Evolutionary conservation across 257 asterid species (phyloP).

Genomic region (Nicotiana benthamiana): DNA sequence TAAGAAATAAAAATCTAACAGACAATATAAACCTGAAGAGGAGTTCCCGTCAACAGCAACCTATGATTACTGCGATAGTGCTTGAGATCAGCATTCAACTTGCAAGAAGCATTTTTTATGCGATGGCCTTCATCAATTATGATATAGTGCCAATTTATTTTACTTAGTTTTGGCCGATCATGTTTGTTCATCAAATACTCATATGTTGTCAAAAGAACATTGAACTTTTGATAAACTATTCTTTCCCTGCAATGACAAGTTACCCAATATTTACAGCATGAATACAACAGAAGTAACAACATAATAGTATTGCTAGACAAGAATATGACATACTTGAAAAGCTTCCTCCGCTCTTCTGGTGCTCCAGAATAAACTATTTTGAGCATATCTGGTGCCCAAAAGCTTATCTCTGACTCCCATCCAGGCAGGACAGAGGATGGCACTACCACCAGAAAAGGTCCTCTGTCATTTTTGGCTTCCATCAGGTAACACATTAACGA

Average conservation of each 20-base stretch:
- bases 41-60: conserved; percentile 96
- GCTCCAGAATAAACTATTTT: conserved; percentile 89
- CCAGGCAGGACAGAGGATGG: conserved; percentile 98
- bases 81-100: conserved; percentile 93
- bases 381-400: conserved; percentile 92
- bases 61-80: conserved; percentile 94
- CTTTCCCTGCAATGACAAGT: conserved; percentile 65
- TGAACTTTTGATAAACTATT: conserved; percentile 86
- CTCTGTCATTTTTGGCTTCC: conserved; percentile 93
- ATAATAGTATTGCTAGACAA: not conserved
- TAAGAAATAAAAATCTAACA: not conserved
- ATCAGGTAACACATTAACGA: conserved; percentile 88
- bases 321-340: conserved; percentile 52
- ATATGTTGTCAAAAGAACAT: conserved; percentile 89
- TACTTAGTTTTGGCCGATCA: conserved; percentile 94
- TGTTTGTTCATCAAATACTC: conserved; percentile 99
- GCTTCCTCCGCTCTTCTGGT: conserved; percentile 92
- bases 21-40: conserved; percentile 63
- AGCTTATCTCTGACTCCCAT: conserved; percentile 88
- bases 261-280: conserved; percentile 16
- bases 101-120: conserved; percentile 99
- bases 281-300: conserved; percentile 6
- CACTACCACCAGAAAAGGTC: conserved; percentile 97
- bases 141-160: conserved; percentile 89
- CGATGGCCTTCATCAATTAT: conserved; percentile 99